These are phyloP conservation scores for Dactylellina leptospora DNA, from an alignment of 2,329 filamentous ascomycete genomes.

Conservation along the genomic window DNA sequence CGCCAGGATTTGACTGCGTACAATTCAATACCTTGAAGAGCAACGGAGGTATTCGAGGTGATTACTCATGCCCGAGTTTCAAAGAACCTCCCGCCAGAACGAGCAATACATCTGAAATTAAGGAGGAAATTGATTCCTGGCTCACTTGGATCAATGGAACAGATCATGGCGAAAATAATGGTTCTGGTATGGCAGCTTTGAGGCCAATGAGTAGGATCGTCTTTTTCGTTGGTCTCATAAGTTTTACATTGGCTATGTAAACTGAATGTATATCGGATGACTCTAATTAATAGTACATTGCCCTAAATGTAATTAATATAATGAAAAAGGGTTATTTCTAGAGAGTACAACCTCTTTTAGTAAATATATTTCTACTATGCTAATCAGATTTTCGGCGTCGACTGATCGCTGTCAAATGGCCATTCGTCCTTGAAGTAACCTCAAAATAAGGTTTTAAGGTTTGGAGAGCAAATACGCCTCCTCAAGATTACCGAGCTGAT, in stretches of 20 bases:
- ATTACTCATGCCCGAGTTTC: constrained; percentile 16
- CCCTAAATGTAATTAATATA: too few relatives aligned
- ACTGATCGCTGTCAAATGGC: too few relatives aligned
- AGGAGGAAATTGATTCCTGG: constrained; percentile 17
- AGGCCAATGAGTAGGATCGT: not conserved
- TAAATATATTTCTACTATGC: too few relatives aligned
- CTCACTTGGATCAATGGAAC: not conserved
- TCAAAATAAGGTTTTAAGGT: constrained; percentile 53
- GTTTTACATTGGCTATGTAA: too few relatives aligned
- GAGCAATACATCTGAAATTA: not conserved
- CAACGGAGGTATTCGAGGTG: constrained; percentile 19
- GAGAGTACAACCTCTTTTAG: too few relatives aligned
- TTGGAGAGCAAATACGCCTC: constrained; percentile 26
- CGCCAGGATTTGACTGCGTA: constrained; percentile 6
- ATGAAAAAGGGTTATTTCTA: too few relatives aligned
- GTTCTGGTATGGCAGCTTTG: too few relatives aligned
- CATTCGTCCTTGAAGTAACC: constrained; percentile 18
- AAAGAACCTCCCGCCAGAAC: constrained; percentile 14
- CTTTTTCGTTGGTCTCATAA: not conserved
- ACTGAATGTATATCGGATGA: too few relatives aligned
- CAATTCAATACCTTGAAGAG: constrained; percentile 16
- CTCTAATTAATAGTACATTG: too few relatives aligned
- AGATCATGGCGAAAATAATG: not conserved
- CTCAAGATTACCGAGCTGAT: constrained; percentile 50
- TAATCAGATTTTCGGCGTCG: too few relatives aligned